Evolutionary conservation across 1,139 yeast genomes (phyloP).

Genomic region (Pichia sp.): DNA sequence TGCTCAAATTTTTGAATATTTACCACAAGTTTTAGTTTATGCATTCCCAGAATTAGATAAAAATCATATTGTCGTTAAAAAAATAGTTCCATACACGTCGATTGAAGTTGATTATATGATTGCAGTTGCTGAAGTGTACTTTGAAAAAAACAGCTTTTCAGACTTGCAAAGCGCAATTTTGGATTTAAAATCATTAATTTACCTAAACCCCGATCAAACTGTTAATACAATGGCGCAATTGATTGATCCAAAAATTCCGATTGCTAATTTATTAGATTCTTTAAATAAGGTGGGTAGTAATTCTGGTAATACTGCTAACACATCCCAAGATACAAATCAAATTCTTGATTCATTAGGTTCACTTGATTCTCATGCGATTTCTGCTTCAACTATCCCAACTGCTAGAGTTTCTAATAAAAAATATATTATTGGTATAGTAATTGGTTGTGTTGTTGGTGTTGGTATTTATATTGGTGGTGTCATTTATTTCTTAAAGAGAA

Average conservation of each 20-base stretch:
- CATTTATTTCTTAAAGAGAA: slow-evolving; percentile 33
- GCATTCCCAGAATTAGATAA: slow-evolving; percentile 41
- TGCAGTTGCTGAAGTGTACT: slow-evolving; percentile 72
- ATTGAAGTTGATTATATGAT: slow-evolving; percentile 46
- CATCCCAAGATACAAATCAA: background rate
- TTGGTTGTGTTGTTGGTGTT: slow-evolving; percentile 68
- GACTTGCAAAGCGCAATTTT: slow-evolving; percentile 41
- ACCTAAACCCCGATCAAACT: slow-evolving; percentile 43
- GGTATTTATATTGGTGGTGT: slow-evolving; percentile 50
- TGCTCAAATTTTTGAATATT: slow-evolving; percentile 69
- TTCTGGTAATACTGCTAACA: background rate
- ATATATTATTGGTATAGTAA: slow-evolving; percentile 50
- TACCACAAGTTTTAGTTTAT: slow-evolving; percentile 49
- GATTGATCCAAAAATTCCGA: slow-evolving; percentile 60
- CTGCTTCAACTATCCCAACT: slow-evolving; percentile 12
- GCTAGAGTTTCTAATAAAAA: slow-evolving; percentile 27
- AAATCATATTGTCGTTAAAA: slow-evolving; percentile 45
- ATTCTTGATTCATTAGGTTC: slow-evolving; percentile 27
- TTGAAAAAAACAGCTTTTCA: slow-evolving; percentile 46
- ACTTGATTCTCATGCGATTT: slow-evolving; percentile 23
- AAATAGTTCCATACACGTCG: slow-evolving; percentile 61
- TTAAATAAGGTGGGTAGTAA: background rate
- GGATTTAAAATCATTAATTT: slow-evolving; percentile 42
- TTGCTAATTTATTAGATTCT: slow-evolving; percentile 41
- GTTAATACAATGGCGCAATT: slow-evolving; percentile 44